Evolutionary conservation across 2,329 filamentous ascomycete species (phyloP).

Genomic region (Tolypocladium ophioglossoides): DNA sequence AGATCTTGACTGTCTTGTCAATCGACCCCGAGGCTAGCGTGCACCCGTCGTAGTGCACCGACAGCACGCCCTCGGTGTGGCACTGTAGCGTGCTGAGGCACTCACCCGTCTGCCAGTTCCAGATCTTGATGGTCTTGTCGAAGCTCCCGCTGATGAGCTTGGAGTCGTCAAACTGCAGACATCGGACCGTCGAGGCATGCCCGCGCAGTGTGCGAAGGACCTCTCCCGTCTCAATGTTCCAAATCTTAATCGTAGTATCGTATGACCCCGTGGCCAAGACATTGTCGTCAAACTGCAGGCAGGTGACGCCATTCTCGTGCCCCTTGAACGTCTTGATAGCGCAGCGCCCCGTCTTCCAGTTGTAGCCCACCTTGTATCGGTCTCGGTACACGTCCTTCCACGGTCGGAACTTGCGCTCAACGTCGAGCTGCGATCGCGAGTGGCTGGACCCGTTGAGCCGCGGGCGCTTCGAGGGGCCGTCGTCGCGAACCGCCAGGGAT

Average conservation of each 20-base stretch:
- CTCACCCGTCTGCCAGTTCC: constrained; percentile 92
- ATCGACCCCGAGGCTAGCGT: constrained; percentile 82
- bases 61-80: constrained; percentile 75
- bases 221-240: constrained; percentile 83
- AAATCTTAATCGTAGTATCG: constrained; percentile 89
- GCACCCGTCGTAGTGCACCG: constrained; percentile 76
- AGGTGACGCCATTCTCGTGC: constrained; percentile 62
- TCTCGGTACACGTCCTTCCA: constrained; percentile 99
- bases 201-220: constrained; percentile 77
- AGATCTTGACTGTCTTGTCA: constrained; percentile 83
- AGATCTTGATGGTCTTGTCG: constrained; percentile 80
- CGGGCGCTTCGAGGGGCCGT: constrained; percentile 22
- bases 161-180: constrained; percentile 84
- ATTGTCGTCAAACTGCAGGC: constrained; percentile 63
- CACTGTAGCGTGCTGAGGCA: constrained; percentile 72
- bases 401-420: constrained; percentile 45
- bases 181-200: constrained; percentile 74
- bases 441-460: constrained; percentile 14
- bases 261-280: constrained; percentile 92
- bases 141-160: constrained; percentile 87
- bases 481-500: constrained; percentile 16
- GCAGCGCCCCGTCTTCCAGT: constrained; percentile 94
- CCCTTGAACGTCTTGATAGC: constrained; percentile 76
- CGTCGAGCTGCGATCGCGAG: constrained; percentile 23
- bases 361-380: constrained; percentile 87